Percentiles rank a stretch among this genome's conserved stretches.
These are phyloP conservation scores for Heterobasidion parviporum DNA, from an alignment of 1,284 basidiomycete species.

Conservation along the genomic window DNA sequence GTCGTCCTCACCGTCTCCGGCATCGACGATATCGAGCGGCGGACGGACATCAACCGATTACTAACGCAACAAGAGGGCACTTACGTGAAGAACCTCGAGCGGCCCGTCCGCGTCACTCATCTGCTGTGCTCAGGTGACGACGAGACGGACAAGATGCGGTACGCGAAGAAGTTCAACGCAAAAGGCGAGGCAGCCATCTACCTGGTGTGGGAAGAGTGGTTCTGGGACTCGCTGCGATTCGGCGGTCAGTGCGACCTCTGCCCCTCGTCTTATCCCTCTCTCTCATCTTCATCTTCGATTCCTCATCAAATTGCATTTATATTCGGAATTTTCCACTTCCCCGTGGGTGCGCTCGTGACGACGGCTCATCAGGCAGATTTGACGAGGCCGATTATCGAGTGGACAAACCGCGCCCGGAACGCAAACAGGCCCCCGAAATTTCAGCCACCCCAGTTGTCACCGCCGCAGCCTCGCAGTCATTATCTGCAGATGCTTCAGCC, in stretches of 20 bases:
- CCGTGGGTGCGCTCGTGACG: neutral
- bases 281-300: neutral
- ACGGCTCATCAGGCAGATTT: slow-evolving; percentile 29
- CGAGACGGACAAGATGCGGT: slow-evolving; percentile 62
- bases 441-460: slow-evolving; percentile 10
- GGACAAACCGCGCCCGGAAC: slow-evolving; percentile 47
- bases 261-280: neutral
- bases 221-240: slow-evolving; percentile 70
- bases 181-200: slow-evolving; percentile 56
- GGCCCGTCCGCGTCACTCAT: slow-evolving; percentile 64
- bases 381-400: slow-evolving; percentile 52
- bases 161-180: slow-evolving; percentile 60
- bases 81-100: slow-evolving; percentile 55
- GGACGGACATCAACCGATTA: slow-evolving; percentile 49
- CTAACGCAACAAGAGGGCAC: slow-evolving; percentile 44
- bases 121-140: slow-evolving; percentile 49
- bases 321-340: neutral
- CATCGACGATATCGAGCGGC: slow-evolving; percentile 43
- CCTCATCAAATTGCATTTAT: neutral
- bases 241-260: slow-evolving; percentile 35
- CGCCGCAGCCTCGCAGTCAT: slow-evolving; percentile 11
- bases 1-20: slow-evolving; percentile 62
- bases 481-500: slow-evolving; percentile 3
- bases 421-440: slow-evolving; percentile 21
- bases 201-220: slow-evolving; percentile 82